phyloP scores from a whole-genome alignment of 2,329 filamentous ascomycete species.

The Fusarium nisikadoi region DNA sequence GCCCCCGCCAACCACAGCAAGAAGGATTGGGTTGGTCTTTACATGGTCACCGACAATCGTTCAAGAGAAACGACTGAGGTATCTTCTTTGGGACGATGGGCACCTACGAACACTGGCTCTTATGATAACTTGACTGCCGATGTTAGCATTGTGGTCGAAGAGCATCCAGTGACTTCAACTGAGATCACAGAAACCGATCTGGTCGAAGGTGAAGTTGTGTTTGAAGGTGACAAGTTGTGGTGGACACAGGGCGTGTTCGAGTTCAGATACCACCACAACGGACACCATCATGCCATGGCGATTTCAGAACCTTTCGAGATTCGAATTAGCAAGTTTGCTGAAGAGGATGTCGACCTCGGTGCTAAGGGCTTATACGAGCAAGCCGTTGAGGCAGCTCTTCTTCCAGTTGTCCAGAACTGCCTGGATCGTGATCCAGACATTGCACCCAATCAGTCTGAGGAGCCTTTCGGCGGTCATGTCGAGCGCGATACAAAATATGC shows the following conservation, averaged over 20 bases:
- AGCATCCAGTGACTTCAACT: constrained; percentile 65
- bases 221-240: constrained; percentile 93
- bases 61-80: constrained; percentile 86
- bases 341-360: constrained; percentile 73
- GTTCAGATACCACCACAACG: constrained; percentile 95
- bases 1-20: constrained; percentile 88
- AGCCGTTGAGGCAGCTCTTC: constrained; percentile 78
- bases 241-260: constrained; percentile 98
- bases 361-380: constrained; percentile 70
- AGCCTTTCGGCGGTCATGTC: constrained; percentile 85
- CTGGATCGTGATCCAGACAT: constrained; percentile 92
- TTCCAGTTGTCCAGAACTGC: constrained; percentile 90
- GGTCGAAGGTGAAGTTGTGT: constrained; percentile 83
- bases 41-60: constrained; percentile 93
- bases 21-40: constrained; percentile 95
- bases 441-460: constrained; percentile 81
- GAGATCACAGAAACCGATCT: constrained; percentile 67
- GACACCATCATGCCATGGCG: constrained; percentile 91
- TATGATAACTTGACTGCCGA: constrained; percentile 83
- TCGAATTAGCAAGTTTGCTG: constrained; percentile 81
- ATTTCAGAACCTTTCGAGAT: constrained; percentile 95
- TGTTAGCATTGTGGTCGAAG: constrained; percentile 76
- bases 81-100: constrained; percentile 88
- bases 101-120: constrained; percentile 78
- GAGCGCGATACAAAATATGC: constrained; percentile 91